phyloP scores from a whole-genome alignment of 768 basidiomycete species.

The Pleurotus eryngii region DNA sequence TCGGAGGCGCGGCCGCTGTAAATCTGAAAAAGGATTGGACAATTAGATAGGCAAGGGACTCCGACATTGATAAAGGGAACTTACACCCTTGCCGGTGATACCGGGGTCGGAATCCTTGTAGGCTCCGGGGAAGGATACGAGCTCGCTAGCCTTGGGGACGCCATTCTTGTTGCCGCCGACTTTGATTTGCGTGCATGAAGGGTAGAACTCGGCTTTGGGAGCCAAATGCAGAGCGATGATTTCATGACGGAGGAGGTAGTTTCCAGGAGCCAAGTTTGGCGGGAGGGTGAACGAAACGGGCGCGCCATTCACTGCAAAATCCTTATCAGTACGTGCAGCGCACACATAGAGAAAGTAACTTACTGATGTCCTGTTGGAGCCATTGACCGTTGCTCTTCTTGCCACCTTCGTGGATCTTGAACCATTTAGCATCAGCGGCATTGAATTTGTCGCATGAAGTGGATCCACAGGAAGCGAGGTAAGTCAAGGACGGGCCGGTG shows the following conservation, averaged over 20 bases:
- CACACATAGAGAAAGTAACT: conserved; percentile 17
- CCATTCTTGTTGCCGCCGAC: conserved; percentile 37
- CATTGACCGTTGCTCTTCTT: conserved; percentile 35
- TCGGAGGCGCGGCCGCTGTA: conserved; percentile 23
- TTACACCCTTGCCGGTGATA: conserved; percentile 41
- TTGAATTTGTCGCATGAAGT: conserved; percentile 42
- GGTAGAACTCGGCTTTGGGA: conserved; percentile 56
- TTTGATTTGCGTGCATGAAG: conserved; percentile 44
- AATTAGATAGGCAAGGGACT: not conserved
- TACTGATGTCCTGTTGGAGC: conserved; percentile 54
- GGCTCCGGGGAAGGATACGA: conserved; percentile 49
- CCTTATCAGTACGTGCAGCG: not conserved
- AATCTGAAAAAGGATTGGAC: conserved; percentile 13
- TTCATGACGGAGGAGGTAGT: conserved; percentile 55
- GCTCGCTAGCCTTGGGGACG: conserved; percentile 28
- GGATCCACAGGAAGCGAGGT: conserved; percentile 38
- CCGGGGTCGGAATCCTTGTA: conserved; percentile 53
- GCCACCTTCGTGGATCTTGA: conserved; percentile 47
- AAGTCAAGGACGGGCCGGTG: conserved; percentile 32
- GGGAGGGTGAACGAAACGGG: conserved; percentile 33
- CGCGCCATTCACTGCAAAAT: not conserved
- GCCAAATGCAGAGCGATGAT: conserved; percentile 56
- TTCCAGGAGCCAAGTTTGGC: conserved; percentile 37
- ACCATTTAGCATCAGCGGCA: conserved; percentile 43
- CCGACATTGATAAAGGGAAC: conserved; percentile 4